phyloP scores from a whole-genome alignment of 108 stramenopile genomes.

The Pseudonitzschia delicatissima region DNA sequence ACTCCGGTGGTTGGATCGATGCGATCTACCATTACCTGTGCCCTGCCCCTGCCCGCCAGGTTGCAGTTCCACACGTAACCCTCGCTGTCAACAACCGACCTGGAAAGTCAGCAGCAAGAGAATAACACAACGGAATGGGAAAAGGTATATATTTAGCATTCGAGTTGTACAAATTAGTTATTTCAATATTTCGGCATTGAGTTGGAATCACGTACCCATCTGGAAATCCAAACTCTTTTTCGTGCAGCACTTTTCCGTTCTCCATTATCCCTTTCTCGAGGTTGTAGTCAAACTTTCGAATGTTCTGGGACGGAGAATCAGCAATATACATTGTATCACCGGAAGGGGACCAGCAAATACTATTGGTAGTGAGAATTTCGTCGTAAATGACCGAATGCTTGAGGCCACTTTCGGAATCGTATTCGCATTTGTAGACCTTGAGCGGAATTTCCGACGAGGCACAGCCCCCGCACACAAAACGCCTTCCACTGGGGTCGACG shows the following conservation, averaged over 20 bases:
- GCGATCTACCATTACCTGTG: conserved; percentile 32
- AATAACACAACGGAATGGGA: too few species aligned
- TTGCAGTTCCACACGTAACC: conserved; percentile 52
- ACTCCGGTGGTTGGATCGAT: conserved; percentile 38
- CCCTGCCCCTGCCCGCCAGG: conserved; percentile 37
- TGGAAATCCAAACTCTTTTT: conserved; percentile 24
- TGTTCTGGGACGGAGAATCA: conserved; percentile 34
- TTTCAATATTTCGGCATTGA: too few species aligned
- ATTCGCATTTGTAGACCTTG: conserved; percentile 47
- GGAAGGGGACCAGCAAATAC: conserved; percentile 33
- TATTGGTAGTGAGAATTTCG: conserved; percentile 38
- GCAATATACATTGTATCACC: conserved; percentile 42
- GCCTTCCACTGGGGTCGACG: conserved; percentile 37
- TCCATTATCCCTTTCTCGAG: conserved; percentile 4
- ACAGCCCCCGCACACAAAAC: conserved; percentile 47
- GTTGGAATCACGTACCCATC: conserved; percentile 41
- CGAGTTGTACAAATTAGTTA: too few species aligned
- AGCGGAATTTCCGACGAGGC: conserved; percentile 24
- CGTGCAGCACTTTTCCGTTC: conserved; percentile 23
- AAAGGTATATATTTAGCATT: too few species aligned
- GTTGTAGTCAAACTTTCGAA: conserved; percentile 35
- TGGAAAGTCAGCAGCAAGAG: too few species aligned
- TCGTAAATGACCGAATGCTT: conserved; percentile 31
- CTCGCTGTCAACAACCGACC: conserved; percentile 37
- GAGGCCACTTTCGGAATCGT: conserved; percentile 6